phyloP scores from a whole-genome alignment of 257 asterid species.

The Gentiana straminea region DNA sequence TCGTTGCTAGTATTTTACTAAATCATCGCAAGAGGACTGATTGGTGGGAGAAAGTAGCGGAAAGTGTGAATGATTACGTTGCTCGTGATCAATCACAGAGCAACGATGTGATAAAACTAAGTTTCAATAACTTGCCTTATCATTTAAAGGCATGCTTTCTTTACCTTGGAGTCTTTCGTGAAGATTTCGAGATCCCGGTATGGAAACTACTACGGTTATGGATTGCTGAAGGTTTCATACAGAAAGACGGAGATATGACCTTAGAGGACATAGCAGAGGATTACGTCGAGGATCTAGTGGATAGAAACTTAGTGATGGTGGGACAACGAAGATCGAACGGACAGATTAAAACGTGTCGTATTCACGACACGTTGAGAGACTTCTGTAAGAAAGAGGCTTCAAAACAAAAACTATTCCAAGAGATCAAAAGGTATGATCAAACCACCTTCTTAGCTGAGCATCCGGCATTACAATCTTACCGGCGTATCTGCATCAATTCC shows the following conservation, averaged over 20 bases:
- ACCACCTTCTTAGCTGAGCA: background rate
- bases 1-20: slow-evolving; percentile 5
- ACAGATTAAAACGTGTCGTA: slow-evolving; percentile 9
- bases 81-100: background rate
- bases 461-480: background rate
- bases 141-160: slow-evolving; percentile 11
- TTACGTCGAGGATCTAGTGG: slow-evolving; percentile 9
- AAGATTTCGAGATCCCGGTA: slow-evolving; percentile 6
- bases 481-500: background rate
- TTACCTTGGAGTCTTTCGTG: slow-evolving; percentile 4
- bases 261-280: slow-evolving; percentile 7
- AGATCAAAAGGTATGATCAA: background rate
- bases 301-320: slow-evolving; percentile 12
- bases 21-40: background rate
- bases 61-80: slow-evolving; percentile 3
- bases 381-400: slow-evolving; percentile 13
- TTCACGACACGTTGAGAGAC: slow-evolving; percentile 11
- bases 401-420: slow-evolving; percentile 1
- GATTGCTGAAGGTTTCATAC: slow-evolving; percentile 15
- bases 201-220: slow-evolving; percentile 6
- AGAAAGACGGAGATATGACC: background rate
- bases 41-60: slow-evolving; percentile 5
- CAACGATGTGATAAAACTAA: slow-evolving; percentile 4
- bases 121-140: slow-evolving; percentile 12
- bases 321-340: background rate